Evolutionary conservation across 1,284 basidiomycete species (phyloP).

Genomic region (Inonotus hispidus): DNA sequence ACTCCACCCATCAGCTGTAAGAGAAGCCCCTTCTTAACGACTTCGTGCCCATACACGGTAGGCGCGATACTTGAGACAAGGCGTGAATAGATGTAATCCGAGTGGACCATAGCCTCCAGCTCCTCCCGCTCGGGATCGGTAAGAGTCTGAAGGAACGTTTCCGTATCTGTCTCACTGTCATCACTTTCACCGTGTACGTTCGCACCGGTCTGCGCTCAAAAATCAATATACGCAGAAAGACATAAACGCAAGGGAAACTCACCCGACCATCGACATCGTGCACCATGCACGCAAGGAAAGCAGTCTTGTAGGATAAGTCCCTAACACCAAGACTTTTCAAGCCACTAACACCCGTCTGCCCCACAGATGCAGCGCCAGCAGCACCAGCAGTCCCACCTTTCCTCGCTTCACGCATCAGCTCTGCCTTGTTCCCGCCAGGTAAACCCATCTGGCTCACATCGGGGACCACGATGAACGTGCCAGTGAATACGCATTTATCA

Average conservation of each 20-base stretch:
- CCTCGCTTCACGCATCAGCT: constrained; percentile 84
- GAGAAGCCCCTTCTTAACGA: constrained; percentile 97
- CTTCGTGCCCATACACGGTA: constrained; percentile 97
- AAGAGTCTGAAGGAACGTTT: constrained; percentile 81
- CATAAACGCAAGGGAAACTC: constrained; percentile 28
- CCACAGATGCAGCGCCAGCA: constrained; percentile 61
- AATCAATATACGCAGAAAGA: constrained; percentile 7
- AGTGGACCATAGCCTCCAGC: constrained; percentile 89
- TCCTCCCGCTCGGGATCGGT: constrained; percentile 96
- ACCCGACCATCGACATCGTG: constrained; percentile 85
- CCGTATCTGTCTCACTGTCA: constrained; percentile 67
- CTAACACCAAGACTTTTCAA: constrained; percentile 92
- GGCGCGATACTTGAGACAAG: constrained; percentile 95
- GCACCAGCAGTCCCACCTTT: constrained; percentile 50
- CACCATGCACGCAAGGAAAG: constrained; percentile 98
- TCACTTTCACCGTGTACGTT: constrained; percentile 88
- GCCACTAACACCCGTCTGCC: constrained; percentile 87
- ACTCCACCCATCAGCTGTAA: constrained; percentile 99
- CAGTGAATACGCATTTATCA: constrained; percentile 98
- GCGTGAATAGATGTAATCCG: constrained; percentile 90
- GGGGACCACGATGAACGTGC: constrained; percentile 97
- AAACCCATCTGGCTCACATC: constrained; percentile 96
- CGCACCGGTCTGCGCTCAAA: constrained; percentile 53
- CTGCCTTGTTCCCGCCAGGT: constrained; percentile 88
- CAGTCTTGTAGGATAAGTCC: constrained; percentile 97